Conservation (phyloP, 2,329 filamentous ascomycete species). For the Pezicula carpinea region DNA sequence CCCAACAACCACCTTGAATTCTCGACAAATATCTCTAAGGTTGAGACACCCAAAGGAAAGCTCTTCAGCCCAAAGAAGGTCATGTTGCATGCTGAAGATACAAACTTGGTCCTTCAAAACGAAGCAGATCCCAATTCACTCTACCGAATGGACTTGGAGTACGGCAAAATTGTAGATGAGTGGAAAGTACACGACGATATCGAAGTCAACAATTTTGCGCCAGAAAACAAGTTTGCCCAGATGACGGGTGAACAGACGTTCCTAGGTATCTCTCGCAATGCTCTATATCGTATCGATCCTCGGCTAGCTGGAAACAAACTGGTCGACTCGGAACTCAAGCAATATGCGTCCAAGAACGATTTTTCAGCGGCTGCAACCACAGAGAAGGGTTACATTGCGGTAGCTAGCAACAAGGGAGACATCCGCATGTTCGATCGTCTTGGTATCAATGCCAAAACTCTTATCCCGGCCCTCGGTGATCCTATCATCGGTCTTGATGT, state of each 20-base stretch:
- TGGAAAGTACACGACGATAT: constrained; percentile 99
- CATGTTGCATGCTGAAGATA: constrained; percentile 31
- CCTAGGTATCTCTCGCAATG: constrained; percentile 87
- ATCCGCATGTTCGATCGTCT: constrained; percentile 94
- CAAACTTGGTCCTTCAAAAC: constrained; percentile 30
- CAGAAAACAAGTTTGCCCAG: constrained; percentile 96
- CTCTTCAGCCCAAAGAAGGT: constrained; percentile 81
- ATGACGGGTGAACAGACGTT: constrained; percentile 96
- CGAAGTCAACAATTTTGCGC: constrained; percentile 83
- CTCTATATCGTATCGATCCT: constrained; percentile 89
- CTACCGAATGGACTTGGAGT: constrained; percentile 96
- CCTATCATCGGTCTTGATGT: constrained; percentile 93
- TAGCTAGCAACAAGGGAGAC: constrained; percentile 96
- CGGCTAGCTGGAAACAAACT: constrained; percentile 87
- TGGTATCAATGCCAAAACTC: constrained; percentile 95
- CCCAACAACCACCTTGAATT: constrained; percentile 90
- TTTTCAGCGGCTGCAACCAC: constrained; percentile 94
- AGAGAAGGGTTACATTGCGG: constrained; percentile 92
- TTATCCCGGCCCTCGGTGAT: constrained; percentile 91
- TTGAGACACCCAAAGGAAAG: constrained; percentile 81
- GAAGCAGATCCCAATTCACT: constrained; percentile 76
- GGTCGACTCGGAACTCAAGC: constrained; percentile 88
- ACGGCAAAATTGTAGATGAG: constrained; percentile 96
- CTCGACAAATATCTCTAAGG: constrained; percentile 94
- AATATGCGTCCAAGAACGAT: constrained; percentile 95